Evolutionary conservation across 139 green algal species (phyloP).

Genomic region (Zygnema cylindricum): DNA sequence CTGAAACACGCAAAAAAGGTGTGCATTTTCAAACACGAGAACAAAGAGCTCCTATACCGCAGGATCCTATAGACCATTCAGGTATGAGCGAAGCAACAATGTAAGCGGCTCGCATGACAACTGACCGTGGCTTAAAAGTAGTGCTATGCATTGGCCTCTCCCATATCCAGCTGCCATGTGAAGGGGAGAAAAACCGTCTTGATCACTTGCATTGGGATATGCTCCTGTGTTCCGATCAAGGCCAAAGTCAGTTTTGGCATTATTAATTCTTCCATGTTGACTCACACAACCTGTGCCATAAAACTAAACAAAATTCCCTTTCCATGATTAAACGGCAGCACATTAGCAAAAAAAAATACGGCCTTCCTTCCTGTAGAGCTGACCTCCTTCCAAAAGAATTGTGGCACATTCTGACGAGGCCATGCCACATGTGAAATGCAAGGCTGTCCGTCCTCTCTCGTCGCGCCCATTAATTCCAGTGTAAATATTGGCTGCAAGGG

Average conservation of each 20-base stretch:
- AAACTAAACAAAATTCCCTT: background rate
- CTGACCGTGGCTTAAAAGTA: constrained; percentile 23
- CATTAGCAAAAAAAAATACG: background rate
- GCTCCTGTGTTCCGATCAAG: too few species aligned
- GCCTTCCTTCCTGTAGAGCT: background rate
- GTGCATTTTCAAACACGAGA: too few species aligned
- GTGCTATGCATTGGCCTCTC: constrained; percentile 3
- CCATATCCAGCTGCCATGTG: constrained; percentile 53
- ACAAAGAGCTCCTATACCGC: too few species aligned
- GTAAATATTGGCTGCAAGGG: background rate
- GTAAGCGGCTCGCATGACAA: too few species aligned
- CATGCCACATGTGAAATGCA: constrained; percentile 48
- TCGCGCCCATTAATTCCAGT: constrained; percentile 20
- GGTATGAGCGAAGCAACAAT: too few species aligned
- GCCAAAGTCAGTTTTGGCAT: background rate
- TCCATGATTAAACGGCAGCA: background rate
- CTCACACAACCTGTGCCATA: background rate
- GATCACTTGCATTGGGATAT: constrained; percentile 26
- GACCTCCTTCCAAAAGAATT: constrained; percentile 34
- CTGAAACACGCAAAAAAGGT: constrained; percentile 1
- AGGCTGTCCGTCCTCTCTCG: constrained; percentile 34
- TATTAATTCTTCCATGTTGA: background rate
- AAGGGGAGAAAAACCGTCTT: constrained; percentile 43
- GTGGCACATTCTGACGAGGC: constrained; percentile 10
- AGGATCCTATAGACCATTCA: too few species aligned